Evolutionary conservation across 2,329 filamentous ascomycete species (phyloP).

Genomic region (Trichoderma gracile): DNA sequence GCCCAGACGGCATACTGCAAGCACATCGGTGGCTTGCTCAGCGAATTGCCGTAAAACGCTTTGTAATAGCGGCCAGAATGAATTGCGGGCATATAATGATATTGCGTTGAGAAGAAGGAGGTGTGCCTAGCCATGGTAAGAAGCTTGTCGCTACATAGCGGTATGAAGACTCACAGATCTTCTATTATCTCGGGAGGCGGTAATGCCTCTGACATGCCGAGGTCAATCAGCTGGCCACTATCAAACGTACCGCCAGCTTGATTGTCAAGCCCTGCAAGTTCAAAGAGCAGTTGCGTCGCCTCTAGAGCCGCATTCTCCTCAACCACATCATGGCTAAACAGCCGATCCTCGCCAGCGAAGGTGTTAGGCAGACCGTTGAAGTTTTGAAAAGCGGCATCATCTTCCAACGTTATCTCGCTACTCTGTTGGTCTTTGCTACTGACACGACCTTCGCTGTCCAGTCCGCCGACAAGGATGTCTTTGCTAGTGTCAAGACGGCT

Average conservation of each 20-base stretch:
- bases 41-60: conserved; percentile 68
- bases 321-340: conserved; percentile 25
- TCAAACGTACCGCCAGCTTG: conserved; percentile 25
- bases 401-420: background rate
- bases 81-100: conserved; percentile 73
- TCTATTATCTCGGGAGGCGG: conserved; percentile 79
- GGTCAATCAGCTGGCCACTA: conserved; percentile 60
- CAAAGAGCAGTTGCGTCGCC: conserved; percentile 25
- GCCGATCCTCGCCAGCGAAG: conserved; percentile 19
- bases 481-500: conserved; percentile 14
- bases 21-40: conserved; percentile 77
- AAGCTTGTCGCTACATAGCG: background rate
- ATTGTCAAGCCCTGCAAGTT: conserved; percentile 25
- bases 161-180: conserved; percentile 63
- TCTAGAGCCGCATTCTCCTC: background rate
- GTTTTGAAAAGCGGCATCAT: conserved; percentile 14
- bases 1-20: conserved; percentile 87
- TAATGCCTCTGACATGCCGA: conserved; percentile 79
- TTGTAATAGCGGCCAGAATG: conserved; percentile 75
- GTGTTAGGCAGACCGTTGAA: conserved; percentile 3
- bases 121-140: conserved; percentile 54
- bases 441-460: background rate
- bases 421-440: background rate
- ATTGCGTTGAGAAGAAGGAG: conserved; percentile 73
- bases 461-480: background rate